These are phyloP conservation scores for Monosporascus sp. DNA, from an alignment of 2,329 filamentous ascomycete species.

Conservation along the genomic window DNA sequence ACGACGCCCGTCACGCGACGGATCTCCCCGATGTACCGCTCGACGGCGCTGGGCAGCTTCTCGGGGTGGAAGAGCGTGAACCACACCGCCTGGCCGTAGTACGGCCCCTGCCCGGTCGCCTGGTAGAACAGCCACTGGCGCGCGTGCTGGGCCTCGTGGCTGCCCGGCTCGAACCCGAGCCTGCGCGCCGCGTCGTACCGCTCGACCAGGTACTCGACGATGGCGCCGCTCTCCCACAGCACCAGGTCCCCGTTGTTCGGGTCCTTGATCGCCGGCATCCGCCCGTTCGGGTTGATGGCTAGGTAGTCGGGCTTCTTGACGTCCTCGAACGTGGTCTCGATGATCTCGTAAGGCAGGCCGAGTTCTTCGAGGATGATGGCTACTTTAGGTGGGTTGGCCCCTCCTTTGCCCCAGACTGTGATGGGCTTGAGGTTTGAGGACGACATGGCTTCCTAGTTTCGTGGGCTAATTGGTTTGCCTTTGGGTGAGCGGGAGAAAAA, in stretches of 20 bases:
- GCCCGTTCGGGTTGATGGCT: slow-evolving; percentile 30
- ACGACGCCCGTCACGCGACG: slow-evolving; percentile 4
- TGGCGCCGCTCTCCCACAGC: slow-evolving; percentile 45
- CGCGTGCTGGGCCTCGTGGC: slow-evolving; percentile 28
- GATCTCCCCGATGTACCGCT: slow-evolving; percentile 22
- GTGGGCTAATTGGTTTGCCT: too few species aligned
- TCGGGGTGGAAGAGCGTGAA: slow-evolving; percentile 29
- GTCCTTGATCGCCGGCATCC: slow-evolving; percentile 29
- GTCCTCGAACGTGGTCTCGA: slow-evolving; percentile 4
- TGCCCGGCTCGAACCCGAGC: slow-evolving; percentile 30
- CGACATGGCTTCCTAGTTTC: not conserved
- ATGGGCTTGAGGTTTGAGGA: slow-evolving; percentile 23
- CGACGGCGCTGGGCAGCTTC: slow-evolving; percentile 13
- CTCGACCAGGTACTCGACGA: slow-evolving; percentile 42
- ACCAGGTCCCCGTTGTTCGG: slow-evolving; percentile 37
- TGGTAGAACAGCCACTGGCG: slow-evolving; percentile 42
- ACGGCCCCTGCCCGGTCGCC: slow-evolving; percentile 37
- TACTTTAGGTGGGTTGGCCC: slow-evolving; percentile 28
- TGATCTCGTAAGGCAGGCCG: slow-evolving; percentile 22
- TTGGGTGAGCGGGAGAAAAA: too few species aligned
- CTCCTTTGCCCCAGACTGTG: slow-evolving; percentile 18
- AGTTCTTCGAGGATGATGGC: slow-evolving; percentile 26
- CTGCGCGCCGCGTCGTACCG: slow-evolving; percentile 37
- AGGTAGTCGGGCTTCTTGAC: slow-evolving; percentile 23
- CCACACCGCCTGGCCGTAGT: slow-evolving; percentile 34